Evolutionary conservation across 306 rosid genomes (phyloP), one percentile per base, ranked within the genome.

Genomic region (Trichosanthes cucumerina): DNA sequence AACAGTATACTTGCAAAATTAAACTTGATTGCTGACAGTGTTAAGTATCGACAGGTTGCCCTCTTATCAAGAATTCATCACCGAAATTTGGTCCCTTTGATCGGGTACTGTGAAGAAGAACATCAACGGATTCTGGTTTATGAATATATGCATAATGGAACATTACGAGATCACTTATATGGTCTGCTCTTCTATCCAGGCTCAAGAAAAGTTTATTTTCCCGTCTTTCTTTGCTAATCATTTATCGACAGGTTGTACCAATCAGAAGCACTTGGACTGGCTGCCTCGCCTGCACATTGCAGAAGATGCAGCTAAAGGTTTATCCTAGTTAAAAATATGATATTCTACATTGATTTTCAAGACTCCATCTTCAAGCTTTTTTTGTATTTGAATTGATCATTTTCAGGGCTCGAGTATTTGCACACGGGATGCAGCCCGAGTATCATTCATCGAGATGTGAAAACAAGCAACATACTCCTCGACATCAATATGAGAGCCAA

Each of bases 401-500:
- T 58, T 88, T 38, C 75, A 95, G 99, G 99, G 54, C 97, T 95
- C 26, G 99, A 92, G 78, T 95, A 95, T 79, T 91, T 95, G 9
- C 99, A 95, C 86, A 92, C 99, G 14, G 93, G 99, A 81, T 95
- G 99, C 89, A 95, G 87, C 83, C 99, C 99, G 8, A 92, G 99
- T 47, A 95, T 95, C 86, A 95, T 95, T 81, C 97, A 92, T 86
- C 88, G 97, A 28, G 97, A 95, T 6, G 97, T 95, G 26, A 95
- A 95, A 84, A 95, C 97, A 28, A 95, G 93, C 91, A 95, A 95
- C 78, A 95, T 92, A 80, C 96, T 95, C 74, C 83, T 95, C 18
- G 98, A 95, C 87, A 92, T 88, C 85, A 95, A 95, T 63, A 91
- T 92, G 97, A 91, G 97, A 87, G 99, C 97, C 46, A 95, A 95